These are phyloP conservation scores for Backusella parvicylindrica DNA, from an alignment of 192 early-diverging fungal species.

Conservation along the genomic window DNA sequence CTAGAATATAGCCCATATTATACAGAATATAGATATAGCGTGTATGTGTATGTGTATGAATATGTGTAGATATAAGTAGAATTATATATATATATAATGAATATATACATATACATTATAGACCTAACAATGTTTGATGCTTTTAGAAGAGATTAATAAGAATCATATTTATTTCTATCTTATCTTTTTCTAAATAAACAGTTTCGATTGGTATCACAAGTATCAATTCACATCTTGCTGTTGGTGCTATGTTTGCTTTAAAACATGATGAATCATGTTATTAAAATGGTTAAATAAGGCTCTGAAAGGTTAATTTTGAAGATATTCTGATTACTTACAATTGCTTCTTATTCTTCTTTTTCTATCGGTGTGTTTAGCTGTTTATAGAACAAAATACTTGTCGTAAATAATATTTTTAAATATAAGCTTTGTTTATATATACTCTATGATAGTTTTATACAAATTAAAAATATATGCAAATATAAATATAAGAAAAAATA, in stretches of 20 bases:
- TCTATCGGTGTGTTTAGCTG: neutral
- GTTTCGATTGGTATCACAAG: neutral
- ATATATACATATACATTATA: neutral
- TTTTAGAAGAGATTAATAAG: neutral
- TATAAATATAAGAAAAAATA: neutral
- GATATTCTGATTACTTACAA: neutral
- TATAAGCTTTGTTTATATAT: conserved; percentile 3
- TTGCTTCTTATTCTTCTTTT: neutral
- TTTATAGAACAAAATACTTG: neutral
- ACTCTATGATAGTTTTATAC: neutral
- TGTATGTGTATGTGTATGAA: too few species aligned
- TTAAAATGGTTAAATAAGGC: neutral
- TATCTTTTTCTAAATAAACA: neutral
- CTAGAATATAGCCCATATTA: neutral
- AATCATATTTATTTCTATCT: neutral
- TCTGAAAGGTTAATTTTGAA: neutral
- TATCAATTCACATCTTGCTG: neutral
- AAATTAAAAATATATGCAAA: neutral
- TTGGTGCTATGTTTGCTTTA: neutral
- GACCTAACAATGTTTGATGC: neutral
- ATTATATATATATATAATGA: neutral
- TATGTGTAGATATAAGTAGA: too few species aligned
- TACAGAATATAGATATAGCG: neutral
- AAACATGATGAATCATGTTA: neutral
- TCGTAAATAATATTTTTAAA: neutral